Percentiles rank a stretch among this genome's conserved stretches.
These are phyloP conservation scores for Tylopilus subfusipes DNA, from an alignment of 768 basidiomycete species.

Conservation along the genomic window DNA sequence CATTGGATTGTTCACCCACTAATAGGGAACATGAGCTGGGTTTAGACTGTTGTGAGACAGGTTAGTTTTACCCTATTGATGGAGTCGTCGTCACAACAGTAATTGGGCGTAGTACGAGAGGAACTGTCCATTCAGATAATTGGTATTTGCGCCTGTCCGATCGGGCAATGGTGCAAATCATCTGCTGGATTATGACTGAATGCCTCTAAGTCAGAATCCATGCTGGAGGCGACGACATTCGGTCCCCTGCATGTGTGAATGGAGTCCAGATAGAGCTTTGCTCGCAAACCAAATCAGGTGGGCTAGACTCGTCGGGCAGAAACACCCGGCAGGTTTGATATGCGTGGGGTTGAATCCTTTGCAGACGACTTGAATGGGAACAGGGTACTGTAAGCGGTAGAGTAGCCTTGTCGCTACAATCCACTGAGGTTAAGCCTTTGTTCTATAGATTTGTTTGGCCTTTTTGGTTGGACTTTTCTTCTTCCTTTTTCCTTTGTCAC, in stretches of 20 bases:
- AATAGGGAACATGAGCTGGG: constrained; percentile 69
- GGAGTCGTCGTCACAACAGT: constrained; percentile 68
- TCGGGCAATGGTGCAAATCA: constrained; percentile 76
- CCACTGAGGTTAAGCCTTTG: constrained; percentile 73
- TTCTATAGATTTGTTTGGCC: constrained; percentile 30
- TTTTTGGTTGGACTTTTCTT: background rate
- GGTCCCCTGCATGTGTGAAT: background rate
- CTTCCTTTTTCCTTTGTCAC: background rate
- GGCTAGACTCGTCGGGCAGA: background rate
- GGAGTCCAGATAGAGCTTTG: background rate
- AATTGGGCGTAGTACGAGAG: constrained; percentile 82
- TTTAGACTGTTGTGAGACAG: constrained; percentile 83
- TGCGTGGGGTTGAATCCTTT: constrained; percentile 51
- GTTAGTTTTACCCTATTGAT: constrained; percentile 86
- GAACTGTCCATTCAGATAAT: constrained; percentile 81
- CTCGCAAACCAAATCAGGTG: constrained; percentile 1
- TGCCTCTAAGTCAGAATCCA: constrained; percentile 81
- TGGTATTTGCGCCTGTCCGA: constrained; percentile 79
- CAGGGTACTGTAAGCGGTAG: constrained; percentile 74
- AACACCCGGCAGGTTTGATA: background rate
- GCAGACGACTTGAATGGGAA: constrained; percentile 76
- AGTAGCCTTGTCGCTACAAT: constrained; percentile 79
- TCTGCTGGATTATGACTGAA: constrained; percentile 84
- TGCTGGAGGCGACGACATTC: constrained; percentile 47
- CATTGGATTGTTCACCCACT: constrained; percentile 4